These are phyloP conservation scores for Miamiensis avidus DNA, from an alignment of 169 alveolate genomes.

Conservation along the genomic window DNA sequence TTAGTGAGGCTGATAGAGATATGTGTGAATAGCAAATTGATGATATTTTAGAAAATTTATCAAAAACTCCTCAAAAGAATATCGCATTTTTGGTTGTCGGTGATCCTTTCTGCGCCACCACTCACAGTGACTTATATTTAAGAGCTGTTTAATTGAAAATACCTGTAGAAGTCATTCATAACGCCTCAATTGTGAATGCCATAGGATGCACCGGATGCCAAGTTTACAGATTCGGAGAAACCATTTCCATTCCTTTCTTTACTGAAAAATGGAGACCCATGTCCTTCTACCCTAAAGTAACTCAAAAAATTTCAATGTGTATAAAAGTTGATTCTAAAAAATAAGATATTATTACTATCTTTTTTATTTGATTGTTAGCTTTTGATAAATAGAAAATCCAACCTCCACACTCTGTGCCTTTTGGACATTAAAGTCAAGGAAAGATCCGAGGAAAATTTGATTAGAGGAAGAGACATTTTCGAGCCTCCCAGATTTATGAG, in stretches of 20 bases:
- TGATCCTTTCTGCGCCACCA: constrained; percentile 97
- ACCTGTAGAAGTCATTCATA: constrained; percentile 92
- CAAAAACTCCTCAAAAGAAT: constrained; percentile 78
- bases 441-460: constrained; percentile 94
- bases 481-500: constrained; percentile 96
- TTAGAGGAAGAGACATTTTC: constrained; percentile 91
- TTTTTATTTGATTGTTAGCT: constrained; percentile 57
- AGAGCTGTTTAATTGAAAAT: constrained; percentile 92
- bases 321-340: no score
- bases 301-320: no score
- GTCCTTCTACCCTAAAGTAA: constrained; percentile 82
- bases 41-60: constrained; percentile 76
- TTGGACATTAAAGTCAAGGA: constrained; percentile 98
- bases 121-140: constrained; percentile 93
- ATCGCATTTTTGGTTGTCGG: constrained; percentile 95
- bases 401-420: constrained; percentile 96
- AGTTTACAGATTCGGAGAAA: constrained; percentile 98
- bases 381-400: constrained; percentile 84
- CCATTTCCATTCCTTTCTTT: constrained; percentile 97
- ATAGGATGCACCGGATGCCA: constrained; percentile 82
- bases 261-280: constrained; percentile 97
- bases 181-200: constrained; percentile 92
- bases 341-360: no score
- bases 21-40: constrained; percentile 93
- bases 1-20: constrained; percentile 92